Base-by-base conservation (phyloP, 257 asterid genomes). In the Solanum raphanifolium region DNA sequence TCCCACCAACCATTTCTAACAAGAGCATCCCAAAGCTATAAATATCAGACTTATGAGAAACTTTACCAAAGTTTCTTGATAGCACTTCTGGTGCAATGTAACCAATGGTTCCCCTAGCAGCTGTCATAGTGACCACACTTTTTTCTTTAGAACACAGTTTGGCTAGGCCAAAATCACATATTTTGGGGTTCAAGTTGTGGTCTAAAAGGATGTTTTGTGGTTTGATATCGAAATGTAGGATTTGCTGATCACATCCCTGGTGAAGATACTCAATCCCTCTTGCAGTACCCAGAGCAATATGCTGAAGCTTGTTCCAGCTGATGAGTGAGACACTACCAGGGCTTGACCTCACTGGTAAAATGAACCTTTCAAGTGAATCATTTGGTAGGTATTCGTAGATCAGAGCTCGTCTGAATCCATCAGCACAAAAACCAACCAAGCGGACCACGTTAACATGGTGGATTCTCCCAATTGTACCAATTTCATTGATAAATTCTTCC, bases 201-300 rank as follows among this genome's bases (percentile, higher is more conserved):
- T 75, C 83, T 75, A 38, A 75, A 75, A 75, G 83, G 32, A 75
- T 38, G 83, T 75, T 75, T 75, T 38, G 83, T 38, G 83, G 83
- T 38, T 76, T 76, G 55, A 76, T 76, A 38, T 76, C 83, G 34
- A 76, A 76, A 38, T 76, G 83, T 16, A 76, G 83, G 32, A 76
- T 76, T n/a, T 76, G 58, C 83, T 76, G 83, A 76, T 76, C 58
- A 76, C 60, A 76, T 76, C 83, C 83, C 83, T 76, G 83, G 83
- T 76, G 83, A 76, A 76, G 83, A 76, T 76, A 76, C 27, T 76
- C 58, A 38, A 76, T 76, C 23, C 83, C 83, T 76, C 7, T 71
- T 71, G 78, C 78, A 31, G 78, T 71, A 31, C 78, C 78, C 0
- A 71, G n/a, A 71, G 78, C 39, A 31, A 71, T 71, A 31, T 15